phyloP scores from a whole-genome alignment of 2,329 filamentous ascomycete genomes.

The Setomelanomma holmii region DNA sequence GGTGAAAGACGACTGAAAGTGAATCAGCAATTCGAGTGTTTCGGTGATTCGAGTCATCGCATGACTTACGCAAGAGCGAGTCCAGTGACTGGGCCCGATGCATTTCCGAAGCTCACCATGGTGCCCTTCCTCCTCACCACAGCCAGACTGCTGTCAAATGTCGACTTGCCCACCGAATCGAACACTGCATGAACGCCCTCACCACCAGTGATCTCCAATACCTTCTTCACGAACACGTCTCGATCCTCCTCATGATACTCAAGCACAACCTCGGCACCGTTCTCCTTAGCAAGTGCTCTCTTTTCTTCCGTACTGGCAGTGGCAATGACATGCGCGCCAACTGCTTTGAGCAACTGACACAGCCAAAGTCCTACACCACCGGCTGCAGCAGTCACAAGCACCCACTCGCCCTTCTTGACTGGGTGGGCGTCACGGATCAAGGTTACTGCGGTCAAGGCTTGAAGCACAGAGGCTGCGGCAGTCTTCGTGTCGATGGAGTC shows the following conservation, averaged over 20 bases:
- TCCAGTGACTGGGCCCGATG: constrained; percentile 79
- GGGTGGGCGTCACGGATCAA: constrained; percentile 75
- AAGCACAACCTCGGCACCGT: constrained; percentile 75
- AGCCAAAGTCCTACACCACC: constrained; percentile 77
- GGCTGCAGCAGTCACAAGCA: constrained; percentile 84
- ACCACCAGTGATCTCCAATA: constrained; percentile 73
- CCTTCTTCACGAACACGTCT: constrained; percentile 53
- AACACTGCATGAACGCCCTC: constrained; percentile 80
- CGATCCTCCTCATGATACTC: constrained; percentile 68
- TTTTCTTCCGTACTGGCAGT: constrained; percentile 79
- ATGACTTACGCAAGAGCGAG: constrained; percentile 65
- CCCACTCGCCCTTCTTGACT: constrained; percentile 79
- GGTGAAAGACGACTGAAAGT: constrained; percentile 60
- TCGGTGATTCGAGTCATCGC: too few species aligned
- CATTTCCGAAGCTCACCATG: constrained; percentile 82
- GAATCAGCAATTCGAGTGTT: neutral
- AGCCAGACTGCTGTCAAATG: constrained; percentile 80
- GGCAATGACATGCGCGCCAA: constrained; percentile 80
- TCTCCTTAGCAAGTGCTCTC: constrained; percentile 69
- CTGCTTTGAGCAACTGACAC: constrained; percentile 73
- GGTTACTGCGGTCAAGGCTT: constrained; percentile 83
- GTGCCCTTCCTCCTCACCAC: constrained; percentile 78
- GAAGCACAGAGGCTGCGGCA: constrained; percentile 75
- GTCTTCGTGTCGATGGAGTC: constrained; percentile 65
- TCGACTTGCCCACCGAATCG: constrained; percentile 84